Percentiles rank a stretch among this genome's conserved stretches.
phyloP scores from a whole-genome alignment of 2,329 filamentous ascomycete species.

The Xylariaceae sp. region DNA sequence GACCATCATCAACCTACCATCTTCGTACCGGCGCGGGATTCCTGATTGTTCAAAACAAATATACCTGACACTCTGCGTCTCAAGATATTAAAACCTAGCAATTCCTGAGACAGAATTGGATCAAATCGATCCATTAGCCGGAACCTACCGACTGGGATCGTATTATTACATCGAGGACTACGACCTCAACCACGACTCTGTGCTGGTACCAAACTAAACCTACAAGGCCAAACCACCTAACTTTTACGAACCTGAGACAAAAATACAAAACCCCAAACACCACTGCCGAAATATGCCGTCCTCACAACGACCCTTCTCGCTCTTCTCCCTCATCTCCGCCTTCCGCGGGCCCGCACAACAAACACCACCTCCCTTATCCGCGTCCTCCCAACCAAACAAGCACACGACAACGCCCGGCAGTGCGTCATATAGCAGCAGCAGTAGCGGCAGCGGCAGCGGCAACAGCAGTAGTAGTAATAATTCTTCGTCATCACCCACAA shows the following conservation, averaged over 20 bases:
- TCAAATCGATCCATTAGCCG: too few species aligned
- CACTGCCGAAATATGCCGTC: conserved; percentile 24
- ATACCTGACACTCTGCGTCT: too few species aligned
- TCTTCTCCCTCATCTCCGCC: conserved; percentile 32
- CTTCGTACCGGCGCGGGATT: too few species aligned
- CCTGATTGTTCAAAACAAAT: too few species aligned
- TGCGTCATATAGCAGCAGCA: conserved; percentile 8
- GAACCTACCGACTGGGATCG: too few species aligned
- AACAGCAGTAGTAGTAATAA: conserved; percentile 11
- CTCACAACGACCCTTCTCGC: conserved; percentile 32
- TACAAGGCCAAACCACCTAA: not conserved
- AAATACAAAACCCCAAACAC: conserved; percentile 4
- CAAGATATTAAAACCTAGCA: too few species aligned
- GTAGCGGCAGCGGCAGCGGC: too few species aligned
- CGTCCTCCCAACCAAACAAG: conserved; percentile 29
- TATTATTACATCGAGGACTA: too few species aligned
- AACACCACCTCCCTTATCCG: conserved; percentile 24
- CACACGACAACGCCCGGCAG: conserved; percentile 17
- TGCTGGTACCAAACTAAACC: not conserved
- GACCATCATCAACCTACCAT: not conserved
- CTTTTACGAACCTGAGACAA: not conserved
- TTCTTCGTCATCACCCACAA: conserved; percentile 22
- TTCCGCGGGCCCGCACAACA: conserved; percentile 28
- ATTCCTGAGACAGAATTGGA: too few species aligned
- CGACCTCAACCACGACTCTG: too few species aligned